Evolutionary conservation across 805 yeast species (phyloP).

Genomic region (Lipomyces starkeyi): DNA sequence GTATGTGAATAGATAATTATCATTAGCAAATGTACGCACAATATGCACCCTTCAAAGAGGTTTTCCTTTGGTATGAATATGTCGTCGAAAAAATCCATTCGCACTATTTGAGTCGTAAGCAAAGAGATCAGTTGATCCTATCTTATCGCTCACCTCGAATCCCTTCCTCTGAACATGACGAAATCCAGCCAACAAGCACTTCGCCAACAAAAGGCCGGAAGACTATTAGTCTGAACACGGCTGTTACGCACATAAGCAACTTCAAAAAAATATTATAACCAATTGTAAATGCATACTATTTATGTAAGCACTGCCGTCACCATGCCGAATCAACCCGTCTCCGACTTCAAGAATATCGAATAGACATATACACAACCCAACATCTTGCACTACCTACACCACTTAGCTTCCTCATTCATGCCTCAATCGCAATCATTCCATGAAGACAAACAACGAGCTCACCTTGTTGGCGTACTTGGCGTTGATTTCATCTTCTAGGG

Average conservation of each 20-base stretch:
- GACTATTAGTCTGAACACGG: constrained; percentile 73
- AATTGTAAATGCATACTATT: constrained; percentile 19
- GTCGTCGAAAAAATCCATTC: constrained; percentile 89
- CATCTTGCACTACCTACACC: constrained; percentile 64
- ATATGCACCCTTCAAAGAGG: constrained; percentile 78
- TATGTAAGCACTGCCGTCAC: constrained; percentile 75
- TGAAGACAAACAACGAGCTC: neutral
- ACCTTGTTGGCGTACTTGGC: constrained; percentile 80
- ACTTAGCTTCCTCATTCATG: neutral
- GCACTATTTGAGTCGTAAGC: constrained; percentile 46
- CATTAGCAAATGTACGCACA: constrained; percentile 45
- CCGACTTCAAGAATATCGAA: constrained; percentile 84
- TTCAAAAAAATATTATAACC: neutral
- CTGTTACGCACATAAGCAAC: constrained; percentile 40
- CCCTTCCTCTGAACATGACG: constrained; percentile 86
- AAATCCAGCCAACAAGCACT: constrained; percentile 88
- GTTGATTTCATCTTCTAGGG: constrained; percentile 80
- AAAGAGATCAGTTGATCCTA: neutral
- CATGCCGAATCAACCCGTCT: constrained; percentile 90
- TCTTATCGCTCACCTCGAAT: constrained; percentile 57
- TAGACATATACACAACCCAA: constrained; percentile 83
- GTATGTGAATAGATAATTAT: neutral
- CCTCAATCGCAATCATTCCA: neutral
- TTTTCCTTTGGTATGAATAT: constrained; percentile 83
- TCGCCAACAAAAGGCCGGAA: constrained; percentile 97